Conservation (phyloP, 1,139 yeast genomes). For the Magnusiomyces suaveolens region DNA sequence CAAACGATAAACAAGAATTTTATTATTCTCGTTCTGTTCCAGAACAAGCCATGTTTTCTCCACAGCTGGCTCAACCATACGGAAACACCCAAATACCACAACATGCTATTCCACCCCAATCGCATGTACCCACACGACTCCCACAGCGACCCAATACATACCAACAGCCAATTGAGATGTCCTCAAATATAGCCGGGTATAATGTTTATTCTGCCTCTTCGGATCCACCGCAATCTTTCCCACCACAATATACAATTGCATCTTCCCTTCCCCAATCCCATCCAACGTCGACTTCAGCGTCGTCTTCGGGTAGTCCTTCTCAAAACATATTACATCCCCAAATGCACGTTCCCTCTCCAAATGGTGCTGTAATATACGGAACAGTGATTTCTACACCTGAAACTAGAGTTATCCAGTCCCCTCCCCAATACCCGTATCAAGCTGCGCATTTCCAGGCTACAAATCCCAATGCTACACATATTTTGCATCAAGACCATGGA, state of each 20-base stretch:
- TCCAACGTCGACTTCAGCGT: neutral
- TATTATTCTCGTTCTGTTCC: neutral
- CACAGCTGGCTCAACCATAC: neutral
- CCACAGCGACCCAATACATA: neutral
- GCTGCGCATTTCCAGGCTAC: neutral
- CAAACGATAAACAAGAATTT: conserved; percentile 4
- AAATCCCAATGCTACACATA: neutral
- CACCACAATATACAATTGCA: neutral
- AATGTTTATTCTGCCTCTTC: neutral
- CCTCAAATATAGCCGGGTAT: neutral
- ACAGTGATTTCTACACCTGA: neutral
- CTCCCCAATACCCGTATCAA: neutral
- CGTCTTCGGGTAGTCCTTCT: neutral
- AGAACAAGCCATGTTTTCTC: neutral
- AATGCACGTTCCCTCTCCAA: neutral
- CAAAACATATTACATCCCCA: neutral
- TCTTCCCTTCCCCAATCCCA: neutral
- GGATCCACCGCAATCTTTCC: neutral
- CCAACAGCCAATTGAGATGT: neutral
- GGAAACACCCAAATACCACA: neutral
- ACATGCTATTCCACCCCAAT: neutral
- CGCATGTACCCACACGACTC: neutral
- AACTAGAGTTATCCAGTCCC: neutral
- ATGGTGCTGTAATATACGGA: neutral
- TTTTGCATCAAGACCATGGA: neutral